These are phyloP conservation scores for Paecilomyces variotii DNA, from an alignment of 2,329 filamentous ascomycete genomes.

Conservation along the genomic window DNA sequence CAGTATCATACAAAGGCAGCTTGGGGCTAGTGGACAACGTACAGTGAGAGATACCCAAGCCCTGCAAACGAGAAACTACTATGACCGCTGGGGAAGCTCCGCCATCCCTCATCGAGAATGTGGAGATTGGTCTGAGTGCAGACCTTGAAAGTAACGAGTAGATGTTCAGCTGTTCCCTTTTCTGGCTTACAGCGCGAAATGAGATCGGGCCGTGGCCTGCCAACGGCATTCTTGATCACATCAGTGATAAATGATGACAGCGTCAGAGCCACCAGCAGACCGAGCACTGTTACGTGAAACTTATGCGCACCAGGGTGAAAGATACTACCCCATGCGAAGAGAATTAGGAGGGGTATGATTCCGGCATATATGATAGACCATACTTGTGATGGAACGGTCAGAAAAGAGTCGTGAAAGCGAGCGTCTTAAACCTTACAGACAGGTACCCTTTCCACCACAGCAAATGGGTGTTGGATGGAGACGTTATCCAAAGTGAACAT, in stretches of 20 bases:
- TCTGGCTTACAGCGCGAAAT: conserved; percentile 77
- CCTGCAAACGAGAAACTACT: conserved; percentile 55
- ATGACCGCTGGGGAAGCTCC: conserved; percentile 58
- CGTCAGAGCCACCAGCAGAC: conserved; percentile 67
- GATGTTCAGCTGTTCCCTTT: conserved; percentile 47
- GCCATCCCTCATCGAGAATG: conserved; percentile 56
- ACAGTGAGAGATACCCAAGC: conserved; percentile 50
- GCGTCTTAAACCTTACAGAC: conserved; percentile 50
- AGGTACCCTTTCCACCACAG: conserved; percentile 72
- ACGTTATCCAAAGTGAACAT: conserved; percentile 87
- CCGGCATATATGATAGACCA: conserved; percentile 76
- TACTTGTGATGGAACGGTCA: conserved; percentile 15
- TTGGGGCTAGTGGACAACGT: conserved; percentile 13
- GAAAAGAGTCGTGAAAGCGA: neutral
- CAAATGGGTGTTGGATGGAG: conserved; percentile 77
- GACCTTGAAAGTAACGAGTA: conserved; percentile 42
- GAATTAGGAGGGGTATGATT: conserved; percentile 58
- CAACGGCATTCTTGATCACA: conserved; percentile 80
- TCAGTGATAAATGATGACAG: conserved; percentile 81
- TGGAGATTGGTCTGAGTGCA: conserved; percentile 46
- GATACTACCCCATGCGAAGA: conserved; percentile 58
- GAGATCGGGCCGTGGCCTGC: conserved; percentile 75
- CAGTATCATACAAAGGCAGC: neutral
- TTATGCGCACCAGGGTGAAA: conserved; percentile 63
- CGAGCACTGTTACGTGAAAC: conserved; percentile 75